Conservation (phyloP, 495 filamentous ascomycete species). For the Aspergillus ostianus region DNA sequence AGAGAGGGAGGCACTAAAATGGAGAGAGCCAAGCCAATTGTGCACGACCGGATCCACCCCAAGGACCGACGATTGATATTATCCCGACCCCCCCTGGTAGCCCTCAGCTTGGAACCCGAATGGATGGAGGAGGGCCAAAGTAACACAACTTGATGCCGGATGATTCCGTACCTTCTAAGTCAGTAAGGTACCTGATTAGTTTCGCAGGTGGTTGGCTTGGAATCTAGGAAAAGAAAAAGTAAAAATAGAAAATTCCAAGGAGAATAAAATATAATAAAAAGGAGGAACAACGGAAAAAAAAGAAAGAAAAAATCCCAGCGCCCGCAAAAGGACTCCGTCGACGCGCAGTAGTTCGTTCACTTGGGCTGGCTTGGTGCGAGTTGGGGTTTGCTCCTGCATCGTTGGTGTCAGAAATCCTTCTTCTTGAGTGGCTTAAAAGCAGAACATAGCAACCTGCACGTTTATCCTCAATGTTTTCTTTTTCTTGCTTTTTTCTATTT, state of each 20-base stretch:
- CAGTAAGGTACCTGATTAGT: background rate
- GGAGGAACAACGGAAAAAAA: constrained; percentile 10
- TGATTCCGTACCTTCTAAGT: background rate
- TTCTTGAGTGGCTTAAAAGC: background rate
- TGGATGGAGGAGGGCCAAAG: background rate
- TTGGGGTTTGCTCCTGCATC: background rate
- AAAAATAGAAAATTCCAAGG: constrained; percentile 6
- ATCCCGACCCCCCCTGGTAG: constrained; percentile 1
- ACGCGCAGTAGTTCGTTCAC: background rate
- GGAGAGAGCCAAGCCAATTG: constrained; percentile 6
- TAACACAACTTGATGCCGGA: background rate
- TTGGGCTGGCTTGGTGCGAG: no score
- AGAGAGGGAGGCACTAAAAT: background rate
- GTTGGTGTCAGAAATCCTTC: background rate
- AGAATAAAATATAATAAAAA: constrained; percentile 12
- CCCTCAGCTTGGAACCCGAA: background rate
- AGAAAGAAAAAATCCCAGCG: constrained; percentile 2
- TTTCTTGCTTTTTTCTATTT: background rate
- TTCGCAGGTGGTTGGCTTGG: background rate
- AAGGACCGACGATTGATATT: constrained; percentile 7
- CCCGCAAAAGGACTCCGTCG: background rate
- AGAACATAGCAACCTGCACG: background rate
- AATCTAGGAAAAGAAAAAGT: constrained; percentile 8
- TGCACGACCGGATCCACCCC: constrained; percentile 8
- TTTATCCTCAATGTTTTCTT: background rate